Conservation (phyloP, 805 yeast species). For the Saccharomycopsis javanensis region DNA sequence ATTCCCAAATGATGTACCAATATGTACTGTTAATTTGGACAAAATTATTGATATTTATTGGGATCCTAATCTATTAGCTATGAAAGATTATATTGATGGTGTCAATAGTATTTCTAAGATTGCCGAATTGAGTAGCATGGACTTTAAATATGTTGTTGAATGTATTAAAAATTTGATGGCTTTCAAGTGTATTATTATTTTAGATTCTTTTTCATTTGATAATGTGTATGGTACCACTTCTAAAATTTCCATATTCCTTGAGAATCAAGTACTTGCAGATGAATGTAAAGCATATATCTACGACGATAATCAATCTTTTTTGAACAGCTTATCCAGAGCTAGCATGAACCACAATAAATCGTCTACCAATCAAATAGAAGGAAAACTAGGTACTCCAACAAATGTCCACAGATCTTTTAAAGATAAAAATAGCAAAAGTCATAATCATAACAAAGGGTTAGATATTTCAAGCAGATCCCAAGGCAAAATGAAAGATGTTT, state of each 20-base stretch:
- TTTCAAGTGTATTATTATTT: slow-evolving; percentile 71
- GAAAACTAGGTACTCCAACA: background rate
- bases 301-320: slow-evolving; percentile 1
- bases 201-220: slow-evolving; percentile 83
- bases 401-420: background rate
- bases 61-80: slow-evolving; percentile 94
- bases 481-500: background rate
- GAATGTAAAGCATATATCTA: slow-evolving; percentile 64
- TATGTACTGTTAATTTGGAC: slow-evolving; percentile 70
- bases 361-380: background rate
- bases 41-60: slow-evolving; percentile 79
- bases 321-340: background rate
- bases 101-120: slow-evolving; percentile 72
- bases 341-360: background rate
- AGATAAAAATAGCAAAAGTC: background rate
- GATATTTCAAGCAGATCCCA: background rate
- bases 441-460: background rate
- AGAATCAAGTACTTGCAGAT: slow-evolving; percentile 53
- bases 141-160: slow-evolving; percentile 64
- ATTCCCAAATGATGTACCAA: slow-evolving; percentile 79
- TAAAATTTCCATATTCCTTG: slow-evolving; percentile 55
- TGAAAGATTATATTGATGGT: slow-evolving; percentile 81
- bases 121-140: slow-evolving; percentile 72
- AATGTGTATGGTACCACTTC: slow-evolving; percentile 88
- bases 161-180: slow-evolving; percentile 89